A percentile compares a stretch with the other conserved stretches of the same genome.
Conservation (phyloP, 306 rosid genomes). For the Morella rubra region DNA sequence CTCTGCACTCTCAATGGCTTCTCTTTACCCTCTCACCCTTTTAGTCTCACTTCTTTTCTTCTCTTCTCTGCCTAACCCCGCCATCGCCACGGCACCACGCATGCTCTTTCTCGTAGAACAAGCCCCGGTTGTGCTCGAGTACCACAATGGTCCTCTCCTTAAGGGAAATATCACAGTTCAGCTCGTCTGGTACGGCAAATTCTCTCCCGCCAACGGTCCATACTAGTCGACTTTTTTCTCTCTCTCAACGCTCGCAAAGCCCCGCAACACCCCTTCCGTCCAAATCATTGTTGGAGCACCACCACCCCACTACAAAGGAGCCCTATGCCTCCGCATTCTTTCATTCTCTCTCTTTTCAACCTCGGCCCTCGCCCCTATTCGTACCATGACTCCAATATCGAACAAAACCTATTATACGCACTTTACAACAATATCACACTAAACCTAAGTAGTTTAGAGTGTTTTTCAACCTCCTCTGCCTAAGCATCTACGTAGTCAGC, state of each 20-base stretch:
- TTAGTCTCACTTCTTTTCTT: slow-evolving; percentile 10
- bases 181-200: slow-evolving; percentile 59
- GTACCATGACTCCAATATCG: no score
- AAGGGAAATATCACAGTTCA: slow-evolving; percentile 47
- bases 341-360: no score
- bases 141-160: slow-evolving; percentile 66
- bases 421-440: no score
- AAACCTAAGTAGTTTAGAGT: no score
- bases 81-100: background rate
- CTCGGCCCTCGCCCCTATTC: no score
- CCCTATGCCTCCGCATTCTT: no score
- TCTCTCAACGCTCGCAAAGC: slow-evolving; percentile 13
- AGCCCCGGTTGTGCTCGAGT: slow-evolving; percentile 33
- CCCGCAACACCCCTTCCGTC: slow-evolving; percentile 11
- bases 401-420: no score
- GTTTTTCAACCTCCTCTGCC: no score
- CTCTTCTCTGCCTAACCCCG: slow-evolving; percentile 10
- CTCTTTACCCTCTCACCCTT: slow-evolving; percentile 1
- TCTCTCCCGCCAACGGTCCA: slow-evolving; percentile 48
- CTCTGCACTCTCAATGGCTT: slow-evolving; percentile 20
- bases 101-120: slow-evolving; percentile 30
- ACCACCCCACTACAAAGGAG: slow-evolving; percentile 20
- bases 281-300: slow-evolving; percentile 36
- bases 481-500: no score
- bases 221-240: slow-evolving; percentile 28